phyloP scores from a whole-genome alignment of 2,329 filamentous ascomycete genomes.

The Botrytis elliptica region DNA sequence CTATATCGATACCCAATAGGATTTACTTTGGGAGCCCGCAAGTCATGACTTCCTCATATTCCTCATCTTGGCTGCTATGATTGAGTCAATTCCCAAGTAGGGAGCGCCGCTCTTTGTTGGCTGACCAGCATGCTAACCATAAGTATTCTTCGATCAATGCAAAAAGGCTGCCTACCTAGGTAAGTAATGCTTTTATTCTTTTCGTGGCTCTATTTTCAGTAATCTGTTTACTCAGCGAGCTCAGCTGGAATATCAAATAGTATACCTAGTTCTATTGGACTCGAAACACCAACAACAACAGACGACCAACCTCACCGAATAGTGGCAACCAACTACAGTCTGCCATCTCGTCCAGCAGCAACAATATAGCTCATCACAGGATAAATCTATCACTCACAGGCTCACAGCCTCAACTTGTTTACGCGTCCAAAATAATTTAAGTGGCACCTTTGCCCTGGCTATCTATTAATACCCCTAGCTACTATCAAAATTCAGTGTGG shows the following conservation, averaged over 20 bases:
- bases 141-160: neutral
- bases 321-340: neutral
- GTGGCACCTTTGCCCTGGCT: neutral
- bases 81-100: neutral
- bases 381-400: neutral
- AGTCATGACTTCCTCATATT: neutral
- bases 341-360: neutral
- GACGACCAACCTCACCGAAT: neutral
- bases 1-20: neutral
- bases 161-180: neutral
- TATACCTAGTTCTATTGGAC: neutral
- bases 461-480: constrained; percentile 12
- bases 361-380: neutral
- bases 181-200: neutral
- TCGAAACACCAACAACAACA: neutral
- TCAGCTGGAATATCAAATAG: neutral
- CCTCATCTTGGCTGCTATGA: neutral
- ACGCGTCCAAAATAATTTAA: constrained; percentile 11
- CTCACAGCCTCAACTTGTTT: constrained; percentile 8
- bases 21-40: neutral
- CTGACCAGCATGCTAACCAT: neutral
- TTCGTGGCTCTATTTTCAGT: neutral
- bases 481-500: neutral
- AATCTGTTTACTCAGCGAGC: neutral
- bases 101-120: neutral